Percentiles rank a stretch among this genome's conserved stretches.
Evolutionary conservation across 73 alveolate species (phyloP).

Genomic region (Paramecium biaurelia): DNA sequence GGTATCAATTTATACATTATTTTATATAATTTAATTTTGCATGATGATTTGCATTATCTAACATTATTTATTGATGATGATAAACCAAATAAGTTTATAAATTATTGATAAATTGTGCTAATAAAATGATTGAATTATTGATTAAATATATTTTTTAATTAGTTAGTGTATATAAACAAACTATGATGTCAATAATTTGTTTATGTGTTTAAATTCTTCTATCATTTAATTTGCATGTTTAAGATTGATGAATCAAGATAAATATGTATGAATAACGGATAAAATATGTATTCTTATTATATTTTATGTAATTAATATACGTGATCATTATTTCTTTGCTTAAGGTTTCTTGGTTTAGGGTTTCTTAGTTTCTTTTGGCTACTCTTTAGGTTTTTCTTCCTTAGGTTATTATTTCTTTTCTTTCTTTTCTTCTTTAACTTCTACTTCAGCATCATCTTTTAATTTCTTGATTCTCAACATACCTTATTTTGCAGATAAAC

Average conservation of each 20-base stretch:
- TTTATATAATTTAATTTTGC: neutral
- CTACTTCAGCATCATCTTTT: conserved; percentile 80
- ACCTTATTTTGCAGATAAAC: conserved; percentile 79
- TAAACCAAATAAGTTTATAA: no score
- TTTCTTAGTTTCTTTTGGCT: neutral
- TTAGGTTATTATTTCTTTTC: neutral
- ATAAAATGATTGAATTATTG: no score
- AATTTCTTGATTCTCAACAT: conserved; percentile 77
- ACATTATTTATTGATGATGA: no score
- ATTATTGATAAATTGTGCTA: no score
- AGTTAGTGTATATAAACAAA: no score
- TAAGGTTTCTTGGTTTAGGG: neutral
- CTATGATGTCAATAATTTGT: neutral
- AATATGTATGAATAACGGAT: neutral
- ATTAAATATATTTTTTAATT: no score
- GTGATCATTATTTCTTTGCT: neutral
- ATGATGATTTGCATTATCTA: neutral
- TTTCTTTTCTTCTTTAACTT: conserved; percentile 48
- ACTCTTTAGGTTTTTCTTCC: neutral
- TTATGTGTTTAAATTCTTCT: neutral
- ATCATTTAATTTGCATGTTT: neutral
- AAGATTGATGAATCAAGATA: neutral
- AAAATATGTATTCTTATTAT: neutral
- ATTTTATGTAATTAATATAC: neutral
- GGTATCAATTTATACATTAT: conserved; percentile 13